Percentiles rank a stretch among this genome's conserved stretches.
These are phyloP conservation scores for Triangularia verruculosa DNA, from an alignment of 2,329 filamentous ascomycete genomes.

Conservation along the genomic window DNA sequence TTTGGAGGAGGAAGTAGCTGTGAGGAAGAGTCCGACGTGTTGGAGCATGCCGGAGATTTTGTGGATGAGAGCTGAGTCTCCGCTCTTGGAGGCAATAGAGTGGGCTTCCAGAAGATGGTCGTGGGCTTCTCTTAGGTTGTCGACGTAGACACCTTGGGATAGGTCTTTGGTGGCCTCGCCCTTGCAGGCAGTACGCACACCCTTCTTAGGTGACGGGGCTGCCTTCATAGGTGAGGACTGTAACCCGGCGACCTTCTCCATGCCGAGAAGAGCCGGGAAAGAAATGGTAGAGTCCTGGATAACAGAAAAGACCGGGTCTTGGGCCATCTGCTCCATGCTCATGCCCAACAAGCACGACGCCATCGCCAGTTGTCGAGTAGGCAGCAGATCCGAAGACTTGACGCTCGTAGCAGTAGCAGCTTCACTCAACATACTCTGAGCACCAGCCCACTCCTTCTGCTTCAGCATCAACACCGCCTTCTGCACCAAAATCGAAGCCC, in stretches of 20 bases:
- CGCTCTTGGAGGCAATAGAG: conserved; percentile 49
- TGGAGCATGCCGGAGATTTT: conserved; percentile 62
- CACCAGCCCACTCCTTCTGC: conserved; percentile 56
- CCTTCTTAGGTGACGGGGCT: conserved; percentile 36
- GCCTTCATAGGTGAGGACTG: conserved; percentile 33
- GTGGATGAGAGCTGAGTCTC: conserved; percentile 60
- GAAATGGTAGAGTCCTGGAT: conserved; percentile 91
- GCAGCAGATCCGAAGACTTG: conserved; percentile 37
- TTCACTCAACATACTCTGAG: conserved; percentile 53
- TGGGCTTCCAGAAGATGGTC: conserved; percentile 65
- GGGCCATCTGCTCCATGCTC: conserved; percentile 68
- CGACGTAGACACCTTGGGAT: conserved; percentile 48
- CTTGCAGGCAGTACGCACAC: conserved; percentile 21
- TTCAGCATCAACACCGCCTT: conserved; percentile 46
- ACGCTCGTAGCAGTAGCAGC: conserved; percentile 41
- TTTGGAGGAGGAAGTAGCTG: conserved; percentile 54
- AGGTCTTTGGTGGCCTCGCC: conserved; percentile 23
- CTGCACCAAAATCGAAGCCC: conserved; percentile 40
- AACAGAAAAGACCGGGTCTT: conserved; percentile 82
- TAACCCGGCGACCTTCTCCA: conserved; percentile 41
- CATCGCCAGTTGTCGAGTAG: conserved; percentile 57
- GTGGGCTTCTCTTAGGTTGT: conserved; percentile 62
- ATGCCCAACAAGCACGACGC: conserved; percentile 67
- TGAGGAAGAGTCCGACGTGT: conserved; percentile 63
- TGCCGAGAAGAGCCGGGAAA: conserved; percentile 63